Conservation (phyloP, 805 yeast genomes). For the Pichia nakasei region DNA sequence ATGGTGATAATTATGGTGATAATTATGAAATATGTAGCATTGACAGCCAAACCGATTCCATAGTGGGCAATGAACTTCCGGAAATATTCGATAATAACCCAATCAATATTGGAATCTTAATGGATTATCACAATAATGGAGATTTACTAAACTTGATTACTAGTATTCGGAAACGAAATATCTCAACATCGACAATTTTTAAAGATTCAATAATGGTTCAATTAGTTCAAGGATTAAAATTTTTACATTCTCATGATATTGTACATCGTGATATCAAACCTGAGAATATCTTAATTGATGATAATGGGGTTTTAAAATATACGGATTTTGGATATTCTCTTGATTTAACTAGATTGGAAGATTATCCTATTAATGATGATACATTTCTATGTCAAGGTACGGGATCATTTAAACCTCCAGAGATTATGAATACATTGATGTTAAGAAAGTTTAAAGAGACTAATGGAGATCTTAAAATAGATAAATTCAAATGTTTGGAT, state of each 20-base stretch:
- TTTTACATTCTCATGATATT: conserved; percentile 33
- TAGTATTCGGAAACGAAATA: conserved; percentile 28
- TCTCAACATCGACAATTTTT: conserved; percentile 26
- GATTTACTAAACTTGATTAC: conserved; percentile 40
- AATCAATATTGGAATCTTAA: conserved; percentile 24
- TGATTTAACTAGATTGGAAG: conserved; percentile 21
- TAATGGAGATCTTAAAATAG: conserved; percentile 8
- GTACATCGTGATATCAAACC: conserved; percentile 49
- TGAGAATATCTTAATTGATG: conserved; percentile 41
- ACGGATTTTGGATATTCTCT: conserved; percentile 46
- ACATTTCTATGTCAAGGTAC: conserved; percentile 36
- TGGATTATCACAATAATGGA: conserved; percentile 38
- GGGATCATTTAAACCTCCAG: conserved; percentile 47
- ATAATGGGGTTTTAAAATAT: conserved; percentile 35
- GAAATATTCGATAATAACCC: neutral
- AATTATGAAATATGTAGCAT: neutral
- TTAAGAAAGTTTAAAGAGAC: conserved; percentile 1
- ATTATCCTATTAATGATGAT: conserved; percentile 13
- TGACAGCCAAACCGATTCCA: neutral
- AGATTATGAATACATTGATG: conserved; percentile 23
- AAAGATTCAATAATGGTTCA: conserved; percentile 42
- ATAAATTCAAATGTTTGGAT: conserved; percentile 33
- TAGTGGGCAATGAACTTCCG: neutral
- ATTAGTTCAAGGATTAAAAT: conserved; percentile 41
- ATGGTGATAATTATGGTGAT: neutral